phyloP scores from a whole-genome alignment of 176 grass and related monocot species.

The Carex kokanica region DNA sequence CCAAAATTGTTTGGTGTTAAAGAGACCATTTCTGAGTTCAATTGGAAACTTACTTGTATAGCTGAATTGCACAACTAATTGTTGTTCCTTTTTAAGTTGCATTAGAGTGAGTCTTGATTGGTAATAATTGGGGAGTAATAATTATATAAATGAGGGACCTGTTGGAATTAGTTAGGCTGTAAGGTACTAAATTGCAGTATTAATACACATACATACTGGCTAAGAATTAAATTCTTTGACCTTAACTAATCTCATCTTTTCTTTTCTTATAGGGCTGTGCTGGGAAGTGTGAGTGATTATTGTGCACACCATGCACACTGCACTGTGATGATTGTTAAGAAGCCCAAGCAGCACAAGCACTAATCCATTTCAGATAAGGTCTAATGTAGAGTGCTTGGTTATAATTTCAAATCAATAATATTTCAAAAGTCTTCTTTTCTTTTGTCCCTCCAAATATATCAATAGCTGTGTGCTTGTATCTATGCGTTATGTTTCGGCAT shows the following conservation, averaged over 20 bases:
- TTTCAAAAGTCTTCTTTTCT: neutral
- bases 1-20: neutral
- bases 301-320: constrained; percentile 82
- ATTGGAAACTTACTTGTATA: neutral
- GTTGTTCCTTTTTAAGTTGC: neutral
- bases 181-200: neutral
- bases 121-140: neutral
- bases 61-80: neutral
- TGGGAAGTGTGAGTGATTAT: constrained; percentile 90
- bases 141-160: neutral
- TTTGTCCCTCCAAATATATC: neutral
- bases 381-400: neutral
- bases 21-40: neutral
- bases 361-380: constrained; percentile 1
- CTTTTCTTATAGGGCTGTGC: constrained; percentile 48
- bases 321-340: constrained; percentile 94
- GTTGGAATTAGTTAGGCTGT: neutral
- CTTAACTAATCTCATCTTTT: neutral
- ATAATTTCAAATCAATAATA: neutral
- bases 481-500: neutral
- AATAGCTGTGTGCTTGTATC: neutral
- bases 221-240: neutral
- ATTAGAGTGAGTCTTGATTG: neutral
- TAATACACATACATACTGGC: neutral
- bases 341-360: constrained; percentile 62